Percentiles rank a stretch among this genome's conserved stretches.
Evolutionary conservation across 1,284 basidiomycete species (phyloP).

Genomic region (Amylostereum areolatum): DNA sequence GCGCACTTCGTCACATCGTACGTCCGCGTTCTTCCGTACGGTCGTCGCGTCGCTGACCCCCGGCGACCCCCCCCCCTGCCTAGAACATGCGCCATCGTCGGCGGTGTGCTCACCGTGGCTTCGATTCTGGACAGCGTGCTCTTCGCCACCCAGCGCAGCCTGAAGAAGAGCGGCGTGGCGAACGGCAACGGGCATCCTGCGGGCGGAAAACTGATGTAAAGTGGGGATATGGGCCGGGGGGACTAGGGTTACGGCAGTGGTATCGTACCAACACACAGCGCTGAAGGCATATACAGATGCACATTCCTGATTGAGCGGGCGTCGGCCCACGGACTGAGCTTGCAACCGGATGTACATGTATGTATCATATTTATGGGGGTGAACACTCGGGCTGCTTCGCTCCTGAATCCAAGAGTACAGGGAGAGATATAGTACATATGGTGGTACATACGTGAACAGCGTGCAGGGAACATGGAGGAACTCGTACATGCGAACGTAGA

Average conservation of each 20-base stretch:
- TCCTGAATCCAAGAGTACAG: too few relatives aligned
- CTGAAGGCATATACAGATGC: neutral
- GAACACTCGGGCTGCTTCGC: too few relatives aligned
- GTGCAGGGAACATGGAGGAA: too few relatives aligned
- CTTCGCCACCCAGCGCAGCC: constrained; percentile 65
- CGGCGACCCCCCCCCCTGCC: neutral
- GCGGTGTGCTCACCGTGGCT: constrained; percentile 94
- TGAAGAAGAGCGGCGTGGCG: constrained; percentile 51
- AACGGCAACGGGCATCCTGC: constrained; percentile 30
- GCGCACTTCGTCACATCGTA: constrained; percentile 96
- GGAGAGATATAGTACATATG: too few relatives aligned
- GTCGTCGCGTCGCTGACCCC: neutral
- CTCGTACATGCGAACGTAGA: too few relatives aligned
- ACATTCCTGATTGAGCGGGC: neutral
- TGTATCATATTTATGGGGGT: too few relatives aligned
- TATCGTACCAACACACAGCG: too few relatives aligned
- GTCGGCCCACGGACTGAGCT: neutral
- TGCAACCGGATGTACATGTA: neutral
- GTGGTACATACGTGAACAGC: too few relatives aligned
- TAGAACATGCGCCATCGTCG: constrained; percentile 95
- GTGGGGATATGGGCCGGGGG: too few relatives aligned
- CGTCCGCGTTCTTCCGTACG: constrained; percentile 26
- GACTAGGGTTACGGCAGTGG: too few relatives aligned
- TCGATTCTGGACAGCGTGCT: constrained; percentile 87
- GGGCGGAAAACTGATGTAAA: constrained; percentile 44